Evolutionary conservation across 2,329 filamentous ascomycete species (phyloP).

Genomic region (Aspergillus eucalypticola): DNA sequence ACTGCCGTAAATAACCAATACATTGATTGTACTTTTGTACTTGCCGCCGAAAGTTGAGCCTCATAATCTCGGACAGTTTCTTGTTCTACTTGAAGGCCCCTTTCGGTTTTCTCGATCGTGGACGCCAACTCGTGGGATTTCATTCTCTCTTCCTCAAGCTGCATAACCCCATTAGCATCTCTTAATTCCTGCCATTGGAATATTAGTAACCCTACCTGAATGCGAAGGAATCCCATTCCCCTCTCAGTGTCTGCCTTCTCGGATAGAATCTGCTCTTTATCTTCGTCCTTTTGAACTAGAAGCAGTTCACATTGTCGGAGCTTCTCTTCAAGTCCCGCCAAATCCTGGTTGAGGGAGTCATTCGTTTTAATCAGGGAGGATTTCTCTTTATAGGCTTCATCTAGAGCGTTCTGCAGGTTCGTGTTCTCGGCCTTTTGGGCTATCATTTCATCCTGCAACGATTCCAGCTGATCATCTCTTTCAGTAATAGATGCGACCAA

Average conservation of each 20-base stretch:
- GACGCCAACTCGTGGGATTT: constrained; percentile 24
- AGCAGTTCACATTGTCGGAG: constrained; percentile 25
- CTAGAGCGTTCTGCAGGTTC: constrained; percentile 22
- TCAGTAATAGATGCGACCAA: constrained; percentile 45
- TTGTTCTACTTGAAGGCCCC: constrained; percentile 22
- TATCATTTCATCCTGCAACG: constrained; percentile 40
- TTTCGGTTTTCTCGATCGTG: constrained; percentile 24
- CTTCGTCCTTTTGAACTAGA: constrained; percentile 26
- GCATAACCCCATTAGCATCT: constrained; percentile 9
- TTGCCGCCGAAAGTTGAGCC: constrained; percentile 19
- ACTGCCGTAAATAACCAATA: neutral
- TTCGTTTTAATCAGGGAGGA: constrained; percentile 23
- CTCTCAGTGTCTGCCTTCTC: constrained; percentile 23
- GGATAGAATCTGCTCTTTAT: constrained; percentile 25
- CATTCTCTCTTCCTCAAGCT: constrained; percentile 28
- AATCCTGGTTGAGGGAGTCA: constrained; percentile 27
- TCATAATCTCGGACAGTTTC: constrained; percentile 26
- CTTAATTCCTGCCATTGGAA: neutral
- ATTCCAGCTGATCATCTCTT: constrained; percentile 49
- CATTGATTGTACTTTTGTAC: constrained; percentile 25
- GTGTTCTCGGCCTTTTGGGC: constrained; percentile 24
- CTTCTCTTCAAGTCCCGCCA: constrained; percentile 23
- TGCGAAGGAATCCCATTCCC: constrained; percentile 20
- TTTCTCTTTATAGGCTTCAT: constrained; percentile 27
- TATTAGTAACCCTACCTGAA: constrained; percentile 21